A percentile compares a stretch with the other conserved stretches of the same genome.
phyloP scores from a whole-genome alignment of 2,329 filamentous ascomycete species.

The Pseudogymnoascus sp. region DNA sequence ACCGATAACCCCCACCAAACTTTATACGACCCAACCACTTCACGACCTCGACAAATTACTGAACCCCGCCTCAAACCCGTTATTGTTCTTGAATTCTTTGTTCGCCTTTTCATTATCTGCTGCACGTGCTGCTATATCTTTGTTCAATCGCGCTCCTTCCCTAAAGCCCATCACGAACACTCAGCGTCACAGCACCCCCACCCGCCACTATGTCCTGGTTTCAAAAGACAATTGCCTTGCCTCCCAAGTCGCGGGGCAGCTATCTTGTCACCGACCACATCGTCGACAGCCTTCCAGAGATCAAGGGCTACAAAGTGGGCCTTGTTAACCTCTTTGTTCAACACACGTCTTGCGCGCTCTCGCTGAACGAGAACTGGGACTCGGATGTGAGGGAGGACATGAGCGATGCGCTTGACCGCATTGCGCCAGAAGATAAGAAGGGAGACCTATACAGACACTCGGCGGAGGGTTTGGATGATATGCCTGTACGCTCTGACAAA shows the following conservation, averaged over 20 bases:
- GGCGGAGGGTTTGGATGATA: conserved; percentile 85
- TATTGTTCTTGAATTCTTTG: conserved; percentile 48
- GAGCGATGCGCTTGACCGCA: conserved; percentile 85
- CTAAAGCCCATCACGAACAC: conserved; percentile 23
- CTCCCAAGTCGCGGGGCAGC: conserved; percentile 67
- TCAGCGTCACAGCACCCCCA: conserved; percentile 17
- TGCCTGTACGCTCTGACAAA: conserved; percentile 57
- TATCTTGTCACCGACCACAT: conserved; percentile 85
- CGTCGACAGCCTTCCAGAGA: conserved; percentile 64
- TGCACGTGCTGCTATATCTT: conserved; percentile 40
- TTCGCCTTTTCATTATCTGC: conserved; percentile 43
- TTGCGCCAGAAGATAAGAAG: conserved; percentile 74
- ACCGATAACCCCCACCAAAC: conserved; percentile 2
- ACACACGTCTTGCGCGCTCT: conserved; percentile 86
- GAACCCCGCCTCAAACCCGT: conserved; percentile 20
- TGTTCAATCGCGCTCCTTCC: conserved; percentile 31
- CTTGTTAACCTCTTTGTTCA: conserved; percentile 87
- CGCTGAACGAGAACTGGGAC: conserved; percentile 88
- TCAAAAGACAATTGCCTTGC: conserved; percentile 79
- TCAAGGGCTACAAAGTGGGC: conserved; percentile 75
- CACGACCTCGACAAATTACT: background rate
- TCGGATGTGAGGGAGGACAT: conserved; percentile 83
- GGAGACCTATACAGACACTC: conserved; percentile 75
- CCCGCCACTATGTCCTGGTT: conserved; percentile 57
- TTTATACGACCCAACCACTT: conserved; percentile 24